Evolutionary conservation across 768 basidiomycete genomes (phyloP), one percentile per base, ranked within the genome.

Genomic region (Xanthoconium purpureum): DNA sequence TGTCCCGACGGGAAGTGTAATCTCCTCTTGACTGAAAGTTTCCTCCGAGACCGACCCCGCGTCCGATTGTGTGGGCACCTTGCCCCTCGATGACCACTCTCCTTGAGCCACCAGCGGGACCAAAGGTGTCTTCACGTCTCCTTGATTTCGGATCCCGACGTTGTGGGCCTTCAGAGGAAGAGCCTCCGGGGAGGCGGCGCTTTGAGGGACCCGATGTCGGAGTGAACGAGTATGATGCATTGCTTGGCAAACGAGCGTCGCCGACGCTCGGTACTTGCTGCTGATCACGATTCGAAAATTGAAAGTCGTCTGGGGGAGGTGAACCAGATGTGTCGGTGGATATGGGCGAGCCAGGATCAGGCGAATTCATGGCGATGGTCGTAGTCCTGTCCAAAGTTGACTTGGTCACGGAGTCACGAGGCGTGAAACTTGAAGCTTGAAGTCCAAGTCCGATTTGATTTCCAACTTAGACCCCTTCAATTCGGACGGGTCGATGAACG

Each of bases 101-200:
- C 56, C 60, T 70, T 11, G 70, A 52, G 50, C 62, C 60, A 51
- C 50, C 54, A 17, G 59, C 46, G 20, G 62, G 24, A 33, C 57
- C 54, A 56, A 73, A 63, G 2, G 71, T 65, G 59, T 80, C 82
- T 47, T 78, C 80, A 42, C 79, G 73, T 52, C 77, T 77, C 59
- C 82, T 72, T 17, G 77, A 74, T 59, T 84, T 84, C 1, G 77
- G 68, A 61, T 84, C 82, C 43, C 82, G 73, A 57, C 73, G 74
- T 35, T 78, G 76, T 40, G 76, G 71, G 11, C 73, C 71, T 55
- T 74, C 75, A 30, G 72, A 75, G 14, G 75, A 74, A 36, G 76
- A 71, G n/a, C 80, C 75, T 38, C 72, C 73, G 7, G 81, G 81
- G n/a, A 81, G 70, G 35, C 80, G 78, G 15, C 82, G 79, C 61